Base-by-base conservation (phyloP, 2,329 filamentous ascomycete genomes). In the Monosporascus sp. region DNA sequence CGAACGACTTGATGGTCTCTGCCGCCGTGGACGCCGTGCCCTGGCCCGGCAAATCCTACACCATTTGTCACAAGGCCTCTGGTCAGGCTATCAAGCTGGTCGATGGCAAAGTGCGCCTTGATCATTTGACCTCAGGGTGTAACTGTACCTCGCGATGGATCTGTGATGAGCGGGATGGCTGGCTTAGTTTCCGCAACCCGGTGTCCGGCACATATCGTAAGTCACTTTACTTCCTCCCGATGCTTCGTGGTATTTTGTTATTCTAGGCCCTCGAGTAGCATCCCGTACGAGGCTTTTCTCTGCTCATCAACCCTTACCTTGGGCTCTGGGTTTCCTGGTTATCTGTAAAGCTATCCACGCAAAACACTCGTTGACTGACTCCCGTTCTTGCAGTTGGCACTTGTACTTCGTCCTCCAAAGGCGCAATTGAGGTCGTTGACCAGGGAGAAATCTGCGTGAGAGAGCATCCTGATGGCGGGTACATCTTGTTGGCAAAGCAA, bases 131-230 rank as follows among this genome's bases (percentile, higher is more conserved):
- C 5, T 26, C 22, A 3, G 11, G 7, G 2, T 15, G 24, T 24
- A 17, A 46, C 17, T 17, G 64, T 37, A 59, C 65, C 14, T 63
- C 63, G 26, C 67, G 72, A 44, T 74, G 72, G 72, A 50, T 55
- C 20, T 74, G 72, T 48, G 62, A 69, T n/a, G 71, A 74, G 40
- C 63, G 58, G 31, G 60, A 69, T 7, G 68, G 70, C 2, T 74
- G 70, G 69, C 55, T 73, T 0, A 72, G 72, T 0, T 74, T 74
- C 49, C 61, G 61, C 22, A 70, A 72, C 53, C 62, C 60, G 20
- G 62, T 66, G 3, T 70, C 68, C 2, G 63, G 65, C 0, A 67
- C 54, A 1, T 65, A 67, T 35, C 61, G 43, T 46, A 46, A 17
- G 43, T 46, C 26, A 44, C n/a, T 6, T 9, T 15, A 14, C 14